Conservation (phyloP, 164 flowering plant species). For the Aristolochia californica region DNA sequence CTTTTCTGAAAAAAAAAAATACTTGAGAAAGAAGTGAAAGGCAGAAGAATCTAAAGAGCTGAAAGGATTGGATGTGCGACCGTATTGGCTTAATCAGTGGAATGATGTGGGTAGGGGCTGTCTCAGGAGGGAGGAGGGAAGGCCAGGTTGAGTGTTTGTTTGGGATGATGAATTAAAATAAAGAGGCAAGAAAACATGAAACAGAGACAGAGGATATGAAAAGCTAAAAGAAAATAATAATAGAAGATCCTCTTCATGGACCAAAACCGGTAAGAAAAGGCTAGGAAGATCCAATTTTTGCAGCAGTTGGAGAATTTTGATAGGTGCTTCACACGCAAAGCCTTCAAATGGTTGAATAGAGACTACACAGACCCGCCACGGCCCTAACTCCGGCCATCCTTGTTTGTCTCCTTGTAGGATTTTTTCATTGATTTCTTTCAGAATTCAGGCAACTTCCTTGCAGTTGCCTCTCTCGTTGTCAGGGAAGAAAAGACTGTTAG, state of each 20-base stretch:
- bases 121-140: too few species aligned
- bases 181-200: background rate
- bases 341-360: slow-evolving; percentile 37
- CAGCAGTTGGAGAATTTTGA: slow-evolving; percentile 4
- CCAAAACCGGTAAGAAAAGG: background rate
- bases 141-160: too few species aligned
- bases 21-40: too few species aligned
- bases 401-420: slow-evolving; percentile 31
- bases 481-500: slow-evolving; percentile 15
- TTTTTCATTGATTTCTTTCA: slow-evolving; percentile 17
- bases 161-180: background rate
- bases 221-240: background rate
- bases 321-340: slow-evolving; percentile 43
- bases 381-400: slow-evolving; percentile 13
- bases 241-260: background rate
- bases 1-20: too few species aligned
- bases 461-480: slow-evolving; percentile 16
- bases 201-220: background rate
- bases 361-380: slow-evolving; percentile 7
- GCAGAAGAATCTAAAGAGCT: background rate
- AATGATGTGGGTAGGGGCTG: too few species aligned
- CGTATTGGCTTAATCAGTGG: too few species aligned
- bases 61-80: slow-evolving; percentile 1
- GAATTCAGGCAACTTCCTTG: slow-evolving; percentile 16
- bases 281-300: slow-evolving; percentile 3